Conservation (phyloP, 192 early-diverging fungal species). For the Coemansia sp. region DNA sequence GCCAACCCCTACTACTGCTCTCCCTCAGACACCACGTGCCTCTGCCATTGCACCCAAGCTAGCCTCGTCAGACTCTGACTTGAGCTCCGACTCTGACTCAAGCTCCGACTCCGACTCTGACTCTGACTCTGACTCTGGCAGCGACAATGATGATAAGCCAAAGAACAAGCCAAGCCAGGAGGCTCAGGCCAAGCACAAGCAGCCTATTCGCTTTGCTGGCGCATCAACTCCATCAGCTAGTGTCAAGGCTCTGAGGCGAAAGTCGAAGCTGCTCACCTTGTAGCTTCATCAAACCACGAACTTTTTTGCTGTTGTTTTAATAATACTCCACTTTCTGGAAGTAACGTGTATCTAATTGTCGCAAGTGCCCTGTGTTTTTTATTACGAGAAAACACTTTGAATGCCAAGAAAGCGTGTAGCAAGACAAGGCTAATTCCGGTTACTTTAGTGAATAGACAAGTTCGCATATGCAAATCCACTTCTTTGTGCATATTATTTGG, state of each 20-base stretch:
- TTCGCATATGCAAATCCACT: conserved; percentile 78
- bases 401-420: too few species aligned
- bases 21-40: background rate
- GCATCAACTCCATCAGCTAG: conserved; percentile 21
- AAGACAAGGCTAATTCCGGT: too few species aligned
- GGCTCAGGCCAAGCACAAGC: background rate
- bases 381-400: too few species aligned
- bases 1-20: background rate
- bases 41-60: background rate
- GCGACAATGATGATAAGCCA: background rate
- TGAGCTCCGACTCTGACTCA: conserved; percentile 11
- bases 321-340: background rate
- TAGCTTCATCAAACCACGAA: background rate
- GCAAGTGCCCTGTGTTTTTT: too few species aligned
- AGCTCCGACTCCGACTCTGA: conserved; percentile 12
- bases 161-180: background rate
- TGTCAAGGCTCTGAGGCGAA: conserved; percentile 33
- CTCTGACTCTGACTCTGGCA: conserved; percentile 6
- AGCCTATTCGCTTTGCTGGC: conserved; percentile 46
- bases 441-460: too few species aligned
- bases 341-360: too few species aligned
- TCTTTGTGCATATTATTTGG: conserved; percentile 55
- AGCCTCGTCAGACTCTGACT: background rate
- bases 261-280: conserved; percentile 31
- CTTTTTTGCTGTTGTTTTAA: conserved; percentile 4